Base-by-base conservation (phyloP, 75 land plant species). In the Isoetes taiwanensis region DNA sequence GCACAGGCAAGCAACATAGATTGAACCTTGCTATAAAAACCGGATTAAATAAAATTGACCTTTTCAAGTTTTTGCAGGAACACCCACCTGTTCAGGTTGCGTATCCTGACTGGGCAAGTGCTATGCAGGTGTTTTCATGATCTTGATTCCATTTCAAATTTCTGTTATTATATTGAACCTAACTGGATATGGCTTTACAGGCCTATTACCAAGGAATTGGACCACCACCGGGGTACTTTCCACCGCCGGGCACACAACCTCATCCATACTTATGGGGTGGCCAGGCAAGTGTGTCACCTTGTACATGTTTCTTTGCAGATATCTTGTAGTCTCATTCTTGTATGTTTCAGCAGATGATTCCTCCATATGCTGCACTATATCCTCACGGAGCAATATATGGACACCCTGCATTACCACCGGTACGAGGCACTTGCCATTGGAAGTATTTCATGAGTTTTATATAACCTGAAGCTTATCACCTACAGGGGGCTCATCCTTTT, bases 141-240 rank as follows among this genome's bases (percentile, higher is more conserved):
- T n/a, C n/a, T n/a, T n/a, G n/a, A n/a, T n/a, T n/a, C n/a, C n/a
- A n/a, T n/a, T n/a, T n/a, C n/a, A n/a, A n/a, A n/a, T n/a, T n/a
- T n/a, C n/a, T n/a, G n/a, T 52, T 62, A 53, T 55, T 12, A 24
- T 59, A 0, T 50, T 38, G 1, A 27, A 25, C 10, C 3, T 16
- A 4, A 9, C 9, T 8, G 1, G 28, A 16, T 2, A 17, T 23
- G 33, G 2, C 10, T 66, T 9, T 58, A 52, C 75, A 88, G 84
- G 95, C 95, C 33, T 89, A 84, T 68, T 89, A 89, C 78, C n/a
- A n/a, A n/a, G 76, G 79, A 3, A 65, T 78, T 29, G 71, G 96
- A 28, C 96, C 96, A 5, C 81, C 86, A 35, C 78, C 74, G 57
- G 85, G 82, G 9, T 81, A 79, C 41, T 78, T 70, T 40, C 69